Conservation (phyloP, 345 rosid genomes). For the Trapa bicornis region DNA sequence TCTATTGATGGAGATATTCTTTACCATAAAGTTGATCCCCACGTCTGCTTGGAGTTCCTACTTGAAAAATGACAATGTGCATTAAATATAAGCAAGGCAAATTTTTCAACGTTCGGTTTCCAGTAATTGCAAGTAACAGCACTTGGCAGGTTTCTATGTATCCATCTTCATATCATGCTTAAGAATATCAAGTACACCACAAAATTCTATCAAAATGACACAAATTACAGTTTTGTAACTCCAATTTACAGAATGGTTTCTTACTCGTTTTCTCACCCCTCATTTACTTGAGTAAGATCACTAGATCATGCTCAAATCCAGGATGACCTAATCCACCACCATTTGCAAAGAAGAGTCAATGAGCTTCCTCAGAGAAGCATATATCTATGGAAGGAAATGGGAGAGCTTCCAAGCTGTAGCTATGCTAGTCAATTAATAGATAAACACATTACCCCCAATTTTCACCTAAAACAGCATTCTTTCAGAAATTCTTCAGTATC, state of each 20-base stretch:
- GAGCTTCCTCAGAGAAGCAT: too few relatives aligned
- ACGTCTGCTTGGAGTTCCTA: slow-evolving; percentile 65
- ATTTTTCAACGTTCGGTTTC: not conserved
- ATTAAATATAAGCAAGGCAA: not conserved
- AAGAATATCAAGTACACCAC: too few relatives aligned
- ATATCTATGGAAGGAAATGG: too few relatives aligned
- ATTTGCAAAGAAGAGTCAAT: too few relatives aligned
- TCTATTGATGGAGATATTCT: slow-evolving; percentile 64
- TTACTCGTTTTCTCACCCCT: too few relatives aligned
- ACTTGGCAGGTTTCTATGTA: not conserved
- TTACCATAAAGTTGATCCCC: slow-evolving; percentile 36
- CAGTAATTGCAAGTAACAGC: not conserved
- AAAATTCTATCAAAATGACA: too few relatives aligned
- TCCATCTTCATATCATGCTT: not conserved
- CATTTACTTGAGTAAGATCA: too few relatives aligned
- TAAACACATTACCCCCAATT: not conserved
- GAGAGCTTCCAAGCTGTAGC: not conserved
- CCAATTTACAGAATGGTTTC: too few relatives aligned
- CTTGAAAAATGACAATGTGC: not conserved
- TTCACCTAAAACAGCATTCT: not conserved
- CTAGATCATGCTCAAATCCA: not conserved
- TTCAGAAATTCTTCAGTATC: not conserved
- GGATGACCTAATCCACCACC: not conserved
- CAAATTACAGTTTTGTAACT: too few relatives aligned
- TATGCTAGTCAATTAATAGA: not conserved